These are phyloP conservation scores for Exophiala aquamarina DNA, from an alignment of 2,329 filamentous ascomycete species.

Conservation along the genomic window DNA sequence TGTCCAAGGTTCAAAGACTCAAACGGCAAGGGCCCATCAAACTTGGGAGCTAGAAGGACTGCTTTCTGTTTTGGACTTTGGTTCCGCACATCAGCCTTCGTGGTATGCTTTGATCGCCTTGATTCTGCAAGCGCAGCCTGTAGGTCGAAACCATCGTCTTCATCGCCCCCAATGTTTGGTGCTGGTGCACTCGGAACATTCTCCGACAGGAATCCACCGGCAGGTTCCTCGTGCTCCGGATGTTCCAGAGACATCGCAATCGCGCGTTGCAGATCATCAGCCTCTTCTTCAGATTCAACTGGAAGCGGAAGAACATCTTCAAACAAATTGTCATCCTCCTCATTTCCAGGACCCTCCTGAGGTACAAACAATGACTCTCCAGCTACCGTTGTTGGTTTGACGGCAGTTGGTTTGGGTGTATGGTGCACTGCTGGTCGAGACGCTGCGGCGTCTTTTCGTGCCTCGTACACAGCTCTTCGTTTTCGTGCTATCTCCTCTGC, in stretches of 20 bases:
- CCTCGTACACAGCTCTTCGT: conserved; percentile 49
- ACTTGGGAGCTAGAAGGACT: conserved; percentile 33
- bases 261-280: conserved; percentile 75
- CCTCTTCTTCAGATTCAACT: conserved; percentile 47
- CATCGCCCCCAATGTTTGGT: conserved; percentile 50
- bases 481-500: conserved; percentile 40
- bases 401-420: background rate
- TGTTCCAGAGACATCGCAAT: conserved; percentile 78
- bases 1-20: conserved; percentile 74
- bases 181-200: conserved; percentile 46
- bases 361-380: conserved; percentile 58
- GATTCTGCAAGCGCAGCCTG: conserved; percentile 73
- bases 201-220: conserved; percentile 49
- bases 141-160: conserved; percentile 75
- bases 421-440: conserved; percentile 1
- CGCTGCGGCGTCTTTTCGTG: conserved; percentile 30
- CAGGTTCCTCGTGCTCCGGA: conserved; percentile 43
- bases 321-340: conserved; percentile 55
- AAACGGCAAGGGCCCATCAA: conserved; percentile 84
- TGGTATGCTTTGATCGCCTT: conserved; percentile 57
- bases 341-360: conserved; percentile 41
- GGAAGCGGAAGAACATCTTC: conserved; percentile 45
- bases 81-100: conserved; percentile 44
- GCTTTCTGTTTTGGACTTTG: conserved; percentile 42
- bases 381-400: conserved; percentile 30